Base-by-base conservation (phyloP, 1,139 yeast species). In the Magnusiomyces ingens region DNA sequence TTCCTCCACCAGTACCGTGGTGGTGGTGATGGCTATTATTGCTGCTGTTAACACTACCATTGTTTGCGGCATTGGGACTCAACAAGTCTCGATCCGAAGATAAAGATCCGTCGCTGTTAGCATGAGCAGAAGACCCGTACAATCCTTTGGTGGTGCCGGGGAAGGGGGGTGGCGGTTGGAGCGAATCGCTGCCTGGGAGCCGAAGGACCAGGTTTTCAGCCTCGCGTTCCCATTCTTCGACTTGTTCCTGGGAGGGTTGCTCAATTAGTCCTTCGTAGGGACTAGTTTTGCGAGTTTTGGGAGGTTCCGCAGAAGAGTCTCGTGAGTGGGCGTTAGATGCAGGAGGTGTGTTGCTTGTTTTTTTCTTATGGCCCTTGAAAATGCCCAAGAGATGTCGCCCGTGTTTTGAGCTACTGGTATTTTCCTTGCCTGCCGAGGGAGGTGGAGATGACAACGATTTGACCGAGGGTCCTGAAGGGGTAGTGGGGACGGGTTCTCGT, bases 191-290 rank as follows among this genome's bases (percentile, higher is more conserved):
- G 32, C 32, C 40, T 2, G 47, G 47, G 21, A 44, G 32, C 10
- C n/a, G 47, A 2, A 44, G 38, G 3, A 44, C 47, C 47, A 44
- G 3, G 15, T 36, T 47, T 19, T 47, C 49, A 26, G 42, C 49
- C 29, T 47, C 43, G 18, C 35, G 43, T n/a, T 47, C 49, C 44
- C 49, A 47, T 15, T n/a, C 43, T 19, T 38, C 13, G 18, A 19
- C 18, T 8, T 38, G 36, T 17, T 35, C 35, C n/a, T 21, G 21
- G 6, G 49, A 29, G n/a, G 19, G 38, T 29, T 29, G 38, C 11
- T 5, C 40, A 36, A 36, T 36, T 4, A 36, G 40, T 4, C 40
- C 40, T n/a, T 36, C 40, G 11, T 36, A 36, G 17, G 40, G 40
- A 4, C 17, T 12, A 36, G 40, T 12, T 36, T 36, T 36, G n/a